Evolutionary conservation across 73 alveolate genomes (phyloP).

Genomic region (Paramecium biaurelia): DNA sequence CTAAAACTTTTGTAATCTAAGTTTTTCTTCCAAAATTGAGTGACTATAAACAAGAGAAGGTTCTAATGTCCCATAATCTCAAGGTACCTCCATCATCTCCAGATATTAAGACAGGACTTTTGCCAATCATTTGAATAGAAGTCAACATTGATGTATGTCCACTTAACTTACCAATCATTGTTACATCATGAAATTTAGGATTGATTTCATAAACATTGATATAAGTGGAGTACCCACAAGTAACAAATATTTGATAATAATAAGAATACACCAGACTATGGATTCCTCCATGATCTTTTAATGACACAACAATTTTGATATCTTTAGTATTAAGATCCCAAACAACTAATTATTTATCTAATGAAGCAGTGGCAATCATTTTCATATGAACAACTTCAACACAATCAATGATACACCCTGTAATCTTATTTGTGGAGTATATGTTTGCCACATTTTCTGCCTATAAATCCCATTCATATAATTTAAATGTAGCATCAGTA

Average conservation of each 20-base stretch:
- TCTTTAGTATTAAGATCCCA: slow-evolving; percentile 62
- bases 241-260: slow-evolving; percentile 37
- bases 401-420: slow-evolving; percentile 48
- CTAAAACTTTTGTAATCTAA: slow-evolving; percentile 30
- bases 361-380: slow-evolving; percentile 57
- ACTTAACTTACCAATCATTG: slow-evolving; percentile 42
- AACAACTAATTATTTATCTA: slow-evolving; percentile 46
- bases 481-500: slow-evolving; percentile 49
- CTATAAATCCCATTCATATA: slow-evolving; percentile 63
- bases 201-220: slow-evolving; percentile 50
- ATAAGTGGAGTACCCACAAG: slow-evolving; percentile 56
- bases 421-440: background rate
- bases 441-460: slow-evolving; percentile 33
- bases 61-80: slow-evolving; percentile 64
- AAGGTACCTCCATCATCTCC: slow-evolving; percentile 64
- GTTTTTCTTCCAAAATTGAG: slow-evolving; percentile 59
- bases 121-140: slow-evolving; percentile 38
- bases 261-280: slow-evolving; percentile 52
- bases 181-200: slow-evolving; percentile 61
- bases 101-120: slow-evolving; percentile 53
- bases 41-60: slow-evolving; percentile 44
- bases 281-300: slow-evolving; percentile 48
- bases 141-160: slow-evolving; percentile 61
- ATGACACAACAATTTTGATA: slow-evolving; percentile 13
- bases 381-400: slow-evolving; percentile 58